Conservation (phyloP, 2,329 filamentous ascomycete genomes). For the Ambrosiella cleistominuta region DNA sequence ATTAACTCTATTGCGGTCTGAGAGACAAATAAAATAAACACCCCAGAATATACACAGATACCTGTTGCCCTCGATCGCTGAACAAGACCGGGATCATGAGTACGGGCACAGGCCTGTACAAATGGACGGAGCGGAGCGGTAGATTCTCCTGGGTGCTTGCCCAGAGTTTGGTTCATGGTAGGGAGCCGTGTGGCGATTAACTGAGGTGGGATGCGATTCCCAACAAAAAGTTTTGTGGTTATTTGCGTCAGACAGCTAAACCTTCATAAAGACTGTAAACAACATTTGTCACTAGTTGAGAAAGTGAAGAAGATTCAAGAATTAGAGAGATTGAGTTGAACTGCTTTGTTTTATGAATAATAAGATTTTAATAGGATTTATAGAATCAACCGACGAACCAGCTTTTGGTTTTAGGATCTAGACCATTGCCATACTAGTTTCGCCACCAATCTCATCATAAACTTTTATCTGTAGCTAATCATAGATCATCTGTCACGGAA, state of each 20-base stretch:
- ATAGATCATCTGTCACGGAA: no score
- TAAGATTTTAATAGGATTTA: no score
- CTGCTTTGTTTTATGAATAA: no score
- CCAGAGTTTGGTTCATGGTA: background rate
- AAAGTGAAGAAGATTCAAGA: no score
- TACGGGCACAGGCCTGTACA: background rate
- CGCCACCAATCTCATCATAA: no score
- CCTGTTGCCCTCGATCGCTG: background rate
- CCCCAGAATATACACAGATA: background rate
- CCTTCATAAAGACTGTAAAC: no score
- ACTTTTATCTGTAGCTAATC: no score
- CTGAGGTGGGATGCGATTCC: background rate
- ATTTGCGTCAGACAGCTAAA: background rate
- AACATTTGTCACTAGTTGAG: no score
- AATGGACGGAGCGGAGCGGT: slow-evolving; percentile 3
- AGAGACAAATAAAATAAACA: background rate
- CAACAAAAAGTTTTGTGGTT: background rate
- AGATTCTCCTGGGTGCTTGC: background rate
- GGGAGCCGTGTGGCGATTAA: background rate
- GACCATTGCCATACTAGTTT: no score
- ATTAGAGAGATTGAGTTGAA: no score
- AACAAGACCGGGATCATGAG: background rate
- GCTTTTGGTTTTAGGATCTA: no score
- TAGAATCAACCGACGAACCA: no score
- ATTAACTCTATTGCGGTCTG: background rate